phyloP scores from a whole-genome alignment of 2,329 filamentous ascomycete species.

The Sporothrix inflata region DNA sequence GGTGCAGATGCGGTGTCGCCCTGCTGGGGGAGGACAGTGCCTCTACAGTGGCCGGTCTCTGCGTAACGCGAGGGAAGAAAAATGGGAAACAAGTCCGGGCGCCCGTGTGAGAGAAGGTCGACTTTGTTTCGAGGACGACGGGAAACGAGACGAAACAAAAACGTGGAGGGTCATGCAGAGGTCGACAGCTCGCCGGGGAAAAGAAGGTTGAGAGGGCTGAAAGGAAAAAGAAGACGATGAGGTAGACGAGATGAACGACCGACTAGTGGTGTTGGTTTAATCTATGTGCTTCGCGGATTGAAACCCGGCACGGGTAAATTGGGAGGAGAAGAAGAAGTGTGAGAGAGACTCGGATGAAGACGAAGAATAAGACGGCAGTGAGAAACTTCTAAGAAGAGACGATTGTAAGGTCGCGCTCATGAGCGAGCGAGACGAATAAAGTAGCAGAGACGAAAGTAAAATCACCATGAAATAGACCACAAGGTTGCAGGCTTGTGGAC shows the following conservation, averaged over 20 bases:
- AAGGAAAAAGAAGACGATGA: neutral
- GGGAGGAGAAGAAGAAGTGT: neutral
- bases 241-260: neutral
- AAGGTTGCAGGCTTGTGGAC: too few species aligned
- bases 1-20: too few species aligned
- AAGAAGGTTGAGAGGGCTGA: neutral
- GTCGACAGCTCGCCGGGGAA: neutral
- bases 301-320: constrained; percentile 25
- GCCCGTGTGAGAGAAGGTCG: neutral
- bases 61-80: neutral
- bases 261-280: neutral
- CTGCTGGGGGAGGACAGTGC: too few species aligned
- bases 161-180: neutral
- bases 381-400: too few species aligned
- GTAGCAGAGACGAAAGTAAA: too few species aligned
- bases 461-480: too few species aligned
- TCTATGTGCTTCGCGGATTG: constrained; percentile 18
- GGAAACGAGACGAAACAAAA: neutral
- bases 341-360: too few species aligned
- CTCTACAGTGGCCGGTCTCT: too few species aligned
- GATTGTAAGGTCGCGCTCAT: too few species aligned
- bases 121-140: neutral
- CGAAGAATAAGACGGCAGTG: neutral
- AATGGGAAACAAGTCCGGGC: neutral
- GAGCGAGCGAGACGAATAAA: too few species aligned